Percentiles rank a stretch among this genome's conserved stretches.
Evolutionary conservation across 2,329 filamentous ascomycete genomes (phyloP).

Genomic region (Fusarium sp.): DNA sequence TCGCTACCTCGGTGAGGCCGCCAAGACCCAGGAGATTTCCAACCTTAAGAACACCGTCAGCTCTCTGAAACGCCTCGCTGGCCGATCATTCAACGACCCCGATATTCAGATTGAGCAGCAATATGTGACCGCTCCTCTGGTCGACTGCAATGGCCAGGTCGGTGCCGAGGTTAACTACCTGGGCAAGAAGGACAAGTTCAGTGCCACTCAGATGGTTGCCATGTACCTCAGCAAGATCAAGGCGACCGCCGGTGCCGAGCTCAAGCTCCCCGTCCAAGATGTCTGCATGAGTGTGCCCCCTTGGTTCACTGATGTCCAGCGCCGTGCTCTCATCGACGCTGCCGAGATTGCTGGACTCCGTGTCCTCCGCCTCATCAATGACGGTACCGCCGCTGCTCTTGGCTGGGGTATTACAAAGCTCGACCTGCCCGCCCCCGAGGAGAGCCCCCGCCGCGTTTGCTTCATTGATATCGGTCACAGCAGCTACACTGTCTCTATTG

Average conservation of each 20-base stretch:
- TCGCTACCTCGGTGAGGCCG: slow-evolving; percentile 93
- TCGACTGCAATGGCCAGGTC: slow-evolving; percentile 93
- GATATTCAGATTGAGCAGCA: slow-evolving; percentile 94
- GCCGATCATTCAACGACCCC: slow-evolving; percentile 87
- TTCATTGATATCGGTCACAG: slow-evolving; percentile 97
- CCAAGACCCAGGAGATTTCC: slow-evolving; percentile 98
- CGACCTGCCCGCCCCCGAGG: slow-evolving; percentile 87
- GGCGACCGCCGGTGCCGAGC: slow-evolving; percentile 85
- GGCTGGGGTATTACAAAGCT: slow-evolving; percentile 98
- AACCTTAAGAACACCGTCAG: slow-evolving; percentile 99
- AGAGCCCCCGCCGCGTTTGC: slow-evolving; percentile 90
- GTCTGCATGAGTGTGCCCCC: slow-evolving; percentile 94
- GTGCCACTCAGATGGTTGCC: slow-evolving; percentile 91
- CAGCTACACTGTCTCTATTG: slow-evolving; percentile 93
- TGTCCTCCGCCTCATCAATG: slow-evolving; percentile 94
- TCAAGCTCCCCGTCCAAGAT: slow-evolving; percentile 92
- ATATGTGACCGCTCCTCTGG: slow-evolving; percentile 85
- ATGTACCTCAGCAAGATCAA: slow-evolving; percentile 98
- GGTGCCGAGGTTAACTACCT: slow-evolving; percentile 94
- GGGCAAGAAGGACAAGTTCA: slow-evolving; percentile 95
- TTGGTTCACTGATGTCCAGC: slow-evolving; percentile 97
- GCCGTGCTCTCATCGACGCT: slow-evolving; percentile 89
- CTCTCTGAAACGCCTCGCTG: slow-evolving; percentile 91
- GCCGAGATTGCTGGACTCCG: slow-evolving; percentile 94
- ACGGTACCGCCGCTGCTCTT: slow-evolving; percentile 94